A percentile compares a stretch with the other conserved stretches of the same genome.
Conservation (phyloP, 352 stramenopile species). For the Phytophthora vignae region DNA sequence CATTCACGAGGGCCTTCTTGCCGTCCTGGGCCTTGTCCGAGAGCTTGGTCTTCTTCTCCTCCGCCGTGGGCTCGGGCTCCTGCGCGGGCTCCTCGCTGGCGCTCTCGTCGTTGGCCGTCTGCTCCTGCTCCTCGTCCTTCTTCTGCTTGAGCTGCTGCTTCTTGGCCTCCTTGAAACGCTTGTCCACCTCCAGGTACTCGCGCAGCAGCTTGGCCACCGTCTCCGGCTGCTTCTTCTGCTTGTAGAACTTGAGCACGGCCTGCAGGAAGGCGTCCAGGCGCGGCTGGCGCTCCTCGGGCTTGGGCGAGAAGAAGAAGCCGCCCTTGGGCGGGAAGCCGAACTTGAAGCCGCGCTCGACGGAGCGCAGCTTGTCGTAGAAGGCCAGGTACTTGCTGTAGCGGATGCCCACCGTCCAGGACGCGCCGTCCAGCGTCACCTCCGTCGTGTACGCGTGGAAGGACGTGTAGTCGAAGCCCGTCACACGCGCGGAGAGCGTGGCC, state of each 20-base stretch:
- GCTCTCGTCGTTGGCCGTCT: conserved; percentile 38
- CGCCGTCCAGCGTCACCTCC: conserved; percentile 37
- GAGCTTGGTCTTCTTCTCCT: conserved; percentile 18
- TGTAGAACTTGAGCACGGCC: conserved; percentile 45
- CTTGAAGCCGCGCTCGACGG: conserved; percentile 48
- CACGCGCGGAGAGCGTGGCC: conserved; percentile 44
- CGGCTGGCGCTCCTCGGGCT: conserved; percentile 58
- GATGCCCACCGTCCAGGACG: conserved; percentile 47
- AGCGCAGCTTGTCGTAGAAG: conserved; percentile 55
- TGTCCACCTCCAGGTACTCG: conserved; percentile 56
- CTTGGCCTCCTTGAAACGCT: conserved; percentile 28
- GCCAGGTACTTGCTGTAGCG: conserved; percentile 73
- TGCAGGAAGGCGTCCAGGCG: conserved; percentile 71
- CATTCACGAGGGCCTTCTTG: conserved; percentile 43
- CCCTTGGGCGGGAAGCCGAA: conserved; percentile 78
- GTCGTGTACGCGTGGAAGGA: conserved; percentile 64
- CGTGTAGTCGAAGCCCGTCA: conserved; percentile 53
- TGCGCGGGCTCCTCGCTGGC: conserved; percentile 31
- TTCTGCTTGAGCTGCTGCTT: conserved; percentile 7
- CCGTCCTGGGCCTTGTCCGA: conserved; percentile 36
- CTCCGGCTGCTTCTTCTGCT: conserved; percentile 37
- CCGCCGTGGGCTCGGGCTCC: conserved; percentile 22
- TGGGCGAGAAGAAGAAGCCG: conserved; percentile 66
- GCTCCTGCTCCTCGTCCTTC: conserved; percentile 24
- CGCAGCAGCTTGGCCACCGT: conserved; percentile 49